phyloP scores from a whole-genome alignment of 179 eudicot genomes.

The Drosera spatulata region DNA sequence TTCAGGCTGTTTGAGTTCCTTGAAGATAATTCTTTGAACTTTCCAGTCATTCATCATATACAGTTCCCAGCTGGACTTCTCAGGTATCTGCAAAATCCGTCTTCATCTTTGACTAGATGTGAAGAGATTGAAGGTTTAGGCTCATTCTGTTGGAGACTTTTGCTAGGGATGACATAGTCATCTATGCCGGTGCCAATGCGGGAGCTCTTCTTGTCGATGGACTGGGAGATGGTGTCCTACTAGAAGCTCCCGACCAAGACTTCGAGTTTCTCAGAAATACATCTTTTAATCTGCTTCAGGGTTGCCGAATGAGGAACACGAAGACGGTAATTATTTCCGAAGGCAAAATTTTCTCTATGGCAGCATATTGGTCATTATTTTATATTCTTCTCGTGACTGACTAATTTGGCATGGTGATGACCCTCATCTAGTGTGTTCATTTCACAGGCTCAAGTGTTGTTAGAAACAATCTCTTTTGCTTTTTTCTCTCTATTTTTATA shows the following conservation, averaged over 20 bases:
- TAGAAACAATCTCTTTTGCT: too few relatives aligned
- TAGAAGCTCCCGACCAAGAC: conserved; percentile 86
- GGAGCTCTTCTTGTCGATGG: conserved; percentile 98
- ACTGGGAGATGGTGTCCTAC: conserved; percentile 86
- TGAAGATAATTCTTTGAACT: conserved; percentile 53
- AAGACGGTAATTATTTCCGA: conserved; percentile 48
- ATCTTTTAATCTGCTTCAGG: conserved; percentile 94
- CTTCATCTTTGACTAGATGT: conserved; percentile 2
- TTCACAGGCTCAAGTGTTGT: too few relatives aligned
- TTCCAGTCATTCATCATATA: conserved; percentile 91
- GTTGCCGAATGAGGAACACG: conserved; percentile 98
- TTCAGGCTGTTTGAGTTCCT: conserved; percentile 93
- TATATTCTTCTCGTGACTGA: too few relatives aligned
- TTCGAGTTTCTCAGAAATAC: conserved; percentile 84
- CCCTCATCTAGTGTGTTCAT: too few relatives aligned
- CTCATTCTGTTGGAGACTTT: not conserved
- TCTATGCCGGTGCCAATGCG: conserved; percentile 83
- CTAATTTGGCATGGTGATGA: too few relatives aligned
- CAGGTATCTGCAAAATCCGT: conserved; percentile 37
- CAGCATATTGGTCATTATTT: too few relatives aligned
- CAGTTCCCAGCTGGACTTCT: conserved; percentile 60
- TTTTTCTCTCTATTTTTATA: too few relatives aligned
- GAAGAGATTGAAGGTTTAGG: not conserved
- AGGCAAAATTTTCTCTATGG: not conserved
- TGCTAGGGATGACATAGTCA: conserved; percentile 86